Percentiles rank a stretch among this genome's conserved stretches.
Conservation (phyloP, 1,284 basidiomycete species). For the Fomes fomentarius region DNA sequence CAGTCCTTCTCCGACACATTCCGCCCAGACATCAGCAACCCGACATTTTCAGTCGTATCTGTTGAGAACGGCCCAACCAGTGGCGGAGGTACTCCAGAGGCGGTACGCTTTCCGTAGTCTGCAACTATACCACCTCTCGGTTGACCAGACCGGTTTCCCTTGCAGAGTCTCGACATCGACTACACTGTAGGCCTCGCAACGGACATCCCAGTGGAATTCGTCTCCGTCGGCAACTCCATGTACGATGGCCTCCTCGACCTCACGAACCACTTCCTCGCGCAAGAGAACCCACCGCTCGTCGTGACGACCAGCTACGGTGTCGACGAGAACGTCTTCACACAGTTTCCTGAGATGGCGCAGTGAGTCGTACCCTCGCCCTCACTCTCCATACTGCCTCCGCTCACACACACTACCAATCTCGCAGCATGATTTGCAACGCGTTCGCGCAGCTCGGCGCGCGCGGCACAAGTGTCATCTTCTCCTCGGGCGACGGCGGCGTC, state of each 20-base stretch:
- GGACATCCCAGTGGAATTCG: constrained; percentile 34
- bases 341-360: constrained; percentile 49
- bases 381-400: no score
- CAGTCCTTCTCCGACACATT: constrained; percentile 51
- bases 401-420: neutral
- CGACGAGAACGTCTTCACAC: constrained; percentile 43
- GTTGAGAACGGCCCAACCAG: constrained; percentile 38
- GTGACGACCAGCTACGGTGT: constrained; percentile 49
- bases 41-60: constrained; percentile 15
- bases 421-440: constrained; percentile 17
- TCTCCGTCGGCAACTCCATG: constrained; percentile 21
- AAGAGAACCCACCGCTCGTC: constrained; percentile 34
- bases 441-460: constrained; percentile 51
- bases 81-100: constrained; percentile 20
- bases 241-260: constrained; percentile 32
- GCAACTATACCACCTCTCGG: constrained; percentile 37
- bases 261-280: constrained; percentile 32
- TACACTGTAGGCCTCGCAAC: constrained; percentile 64
- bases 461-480: constrained; percentile 62
- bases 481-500: constrained; percentile 62
- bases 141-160: constrained; percentile 47
- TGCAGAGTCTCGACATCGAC: constrained; percentile 63
- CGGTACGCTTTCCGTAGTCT: constrained; percentile 13
- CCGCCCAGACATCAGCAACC: constrained; percentile 47
- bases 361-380: constrained; percentile 34